Percentiles rank a stretch among this genome's conserved stretches.
These are phyloP conservation scores for Casuarina glauca DNA, from an alignment of 306 rosid species.

Conservation along the genomic window DNA sequence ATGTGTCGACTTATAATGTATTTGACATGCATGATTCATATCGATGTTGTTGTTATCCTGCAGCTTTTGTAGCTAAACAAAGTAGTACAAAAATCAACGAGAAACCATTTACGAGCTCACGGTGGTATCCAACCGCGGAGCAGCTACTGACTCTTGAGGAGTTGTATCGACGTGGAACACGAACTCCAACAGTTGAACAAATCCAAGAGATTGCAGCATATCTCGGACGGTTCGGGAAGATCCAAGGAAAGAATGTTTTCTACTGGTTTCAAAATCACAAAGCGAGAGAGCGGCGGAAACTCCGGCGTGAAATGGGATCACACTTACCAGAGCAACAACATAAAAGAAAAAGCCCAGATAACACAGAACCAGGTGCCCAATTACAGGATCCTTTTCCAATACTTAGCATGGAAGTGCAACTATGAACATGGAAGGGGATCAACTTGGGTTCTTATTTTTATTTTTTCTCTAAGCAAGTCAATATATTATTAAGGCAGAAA, in stretches of 20 bases:
- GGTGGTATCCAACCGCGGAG: constrained; percentile 79
- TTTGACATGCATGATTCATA: neutral
- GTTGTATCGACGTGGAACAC: constrained; percentile 52
- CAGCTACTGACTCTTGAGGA: constrained; percentile 61
- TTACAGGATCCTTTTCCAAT: neutral
- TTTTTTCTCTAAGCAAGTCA: neutral
- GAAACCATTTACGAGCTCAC: constrained; percentile 37
- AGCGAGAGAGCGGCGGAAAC: constrained; percentile 77
- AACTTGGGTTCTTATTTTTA: too few relatives aligned
- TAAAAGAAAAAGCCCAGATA: neutral
- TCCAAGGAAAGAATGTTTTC: constrained; percentile 78
- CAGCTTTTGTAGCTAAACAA: constrained; percentile 29
- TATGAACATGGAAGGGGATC: neutral
- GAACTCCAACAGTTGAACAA: constrained; percentile 70
- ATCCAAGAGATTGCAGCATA: constrained; percentile 59
- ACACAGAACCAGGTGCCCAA: constrained; percentile 1
- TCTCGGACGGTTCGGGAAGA: constrained; percentile 63
- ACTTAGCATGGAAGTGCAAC: too few relatives aligned
- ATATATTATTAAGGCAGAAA: too few relatives aligned
- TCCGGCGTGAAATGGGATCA: constrained; percentile 40
- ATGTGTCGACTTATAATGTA: neutral
- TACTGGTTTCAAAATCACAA: constrained; percentile 89
- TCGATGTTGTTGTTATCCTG: neutral
- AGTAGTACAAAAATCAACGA: constrained; percentile 14
- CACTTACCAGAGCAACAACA: neutral